phyloP scores from a whole-genome alignment of 305 asterid genomes.

The Fraxinus latifolia region DNA sequence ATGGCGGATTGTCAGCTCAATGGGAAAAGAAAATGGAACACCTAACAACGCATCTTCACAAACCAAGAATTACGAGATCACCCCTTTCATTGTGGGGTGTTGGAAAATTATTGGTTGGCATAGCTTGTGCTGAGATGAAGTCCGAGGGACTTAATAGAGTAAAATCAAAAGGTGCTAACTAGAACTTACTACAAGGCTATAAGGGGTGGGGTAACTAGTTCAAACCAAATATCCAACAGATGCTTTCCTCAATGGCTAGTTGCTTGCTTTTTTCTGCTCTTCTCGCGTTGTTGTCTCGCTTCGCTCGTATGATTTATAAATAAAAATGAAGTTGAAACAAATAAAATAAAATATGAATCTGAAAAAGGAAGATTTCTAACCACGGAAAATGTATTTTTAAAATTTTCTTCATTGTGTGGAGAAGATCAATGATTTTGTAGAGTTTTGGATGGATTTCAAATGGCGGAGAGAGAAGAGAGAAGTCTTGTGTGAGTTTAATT shows the following conservation, averaged over 20 bases:
- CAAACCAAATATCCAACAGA: not conserved
- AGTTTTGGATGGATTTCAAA: not conserved
- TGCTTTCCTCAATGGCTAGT: not conserved
- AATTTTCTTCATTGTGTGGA: not conserved
- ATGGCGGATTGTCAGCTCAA: not conserved
- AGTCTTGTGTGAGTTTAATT: not conserved
- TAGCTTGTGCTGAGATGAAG: not conserved
- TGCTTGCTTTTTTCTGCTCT: not conserved
- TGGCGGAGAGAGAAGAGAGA: not conserved
- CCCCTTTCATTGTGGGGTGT: not conserved
- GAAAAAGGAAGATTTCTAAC: not conserved
- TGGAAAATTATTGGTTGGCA: not conserved
- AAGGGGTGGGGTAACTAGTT: not conserved
- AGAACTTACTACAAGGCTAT: not conserved
- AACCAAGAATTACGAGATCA: not conserved
- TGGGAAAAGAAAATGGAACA: not conserved
- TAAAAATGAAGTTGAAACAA: not conserved
- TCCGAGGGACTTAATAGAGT: not conserved
- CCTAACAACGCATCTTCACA: not conserved
- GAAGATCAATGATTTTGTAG: not conserved
- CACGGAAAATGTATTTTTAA: not conserved
- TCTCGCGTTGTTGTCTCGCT: not conserved
- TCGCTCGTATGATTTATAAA: not conserved
- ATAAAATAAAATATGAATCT: not conserved
- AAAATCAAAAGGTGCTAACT: not conserved